Conservation (phyloP, 345 rosid genomes). For the Eucalyptus virginea region DNA sequence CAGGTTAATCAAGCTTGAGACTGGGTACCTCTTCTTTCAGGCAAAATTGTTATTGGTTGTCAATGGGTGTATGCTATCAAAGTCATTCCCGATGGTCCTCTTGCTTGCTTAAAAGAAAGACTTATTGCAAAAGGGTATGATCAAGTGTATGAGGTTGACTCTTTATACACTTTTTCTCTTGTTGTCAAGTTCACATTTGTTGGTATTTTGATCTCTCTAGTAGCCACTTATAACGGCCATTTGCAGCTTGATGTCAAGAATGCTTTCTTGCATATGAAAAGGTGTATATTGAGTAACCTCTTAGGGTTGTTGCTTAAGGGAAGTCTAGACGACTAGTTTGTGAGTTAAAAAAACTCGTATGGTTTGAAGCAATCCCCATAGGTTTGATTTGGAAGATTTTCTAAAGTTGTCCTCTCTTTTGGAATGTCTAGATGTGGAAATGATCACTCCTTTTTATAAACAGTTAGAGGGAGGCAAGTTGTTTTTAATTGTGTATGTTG, state of each 20-base stretch:
- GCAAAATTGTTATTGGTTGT: neutral
- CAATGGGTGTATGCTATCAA: neutral
- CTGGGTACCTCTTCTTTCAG: neutral
- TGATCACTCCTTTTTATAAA: neutral
- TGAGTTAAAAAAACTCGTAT: rapidly evolving
- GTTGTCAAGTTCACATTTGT: neutral
- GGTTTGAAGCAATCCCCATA: neutral
- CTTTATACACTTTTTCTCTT: neutral
- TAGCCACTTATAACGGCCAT: neutral
- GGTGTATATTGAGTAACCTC: neutral
- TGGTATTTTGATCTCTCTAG: too few relatives aligned
- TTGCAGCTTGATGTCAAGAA: neutral
- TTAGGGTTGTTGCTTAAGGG: neutral
- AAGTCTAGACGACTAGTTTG: neutral
- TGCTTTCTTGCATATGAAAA: neutral
- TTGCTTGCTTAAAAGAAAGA: neutral
- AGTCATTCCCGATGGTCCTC: neutral
- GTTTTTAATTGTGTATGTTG: neutral
- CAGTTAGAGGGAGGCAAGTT: neutral
- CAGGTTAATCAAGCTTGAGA: neutral
- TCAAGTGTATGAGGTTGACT: rapidly evolving
- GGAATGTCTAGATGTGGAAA: neutral
- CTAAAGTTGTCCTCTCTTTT: neutral
- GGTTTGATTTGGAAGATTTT: neutral
- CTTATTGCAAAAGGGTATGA: neutral